phyloP scores from a whole-genome alignment of 2,329 filamentous ascomycete genomes.

The Monosporascus sp. region DNA sequence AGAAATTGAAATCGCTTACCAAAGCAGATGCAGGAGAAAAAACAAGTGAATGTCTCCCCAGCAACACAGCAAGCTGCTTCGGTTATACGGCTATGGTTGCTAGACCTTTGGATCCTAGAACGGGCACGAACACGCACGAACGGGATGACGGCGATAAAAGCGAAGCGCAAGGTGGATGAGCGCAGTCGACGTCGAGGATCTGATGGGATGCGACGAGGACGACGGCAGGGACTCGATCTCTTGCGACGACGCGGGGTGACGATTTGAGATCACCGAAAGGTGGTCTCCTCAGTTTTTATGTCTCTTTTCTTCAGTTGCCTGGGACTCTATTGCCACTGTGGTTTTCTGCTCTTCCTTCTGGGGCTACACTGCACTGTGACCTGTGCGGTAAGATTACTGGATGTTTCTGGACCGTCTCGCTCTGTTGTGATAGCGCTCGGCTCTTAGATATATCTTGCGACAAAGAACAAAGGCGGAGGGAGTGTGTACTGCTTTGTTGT shows the following conservation, averaged over 20 bases:
- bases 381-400: slow-evolving; percentile 23
- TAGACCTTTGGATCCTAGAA: slow-evolving; percentile 26
- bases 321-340: slow-evolving; percentile 11
- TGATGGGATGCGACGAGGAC: slow-evolving; percentile 23
- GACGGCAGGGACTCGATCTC: slow-evolving; percentile 22
- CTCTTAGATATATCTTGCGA: neutral
- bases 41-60: slow-evolving; percentile 99
- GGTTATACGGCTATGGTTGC: slow-evolving; percentile 20
- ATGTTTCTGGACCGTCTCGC: slow-evolving; percentile 10
- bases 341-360: slow-evolving; percentile 7
- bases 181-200: slow-evolving; percentile 25
- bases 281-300: slow-evolving; percentile 12
- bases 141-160: slow-evolving; percentile 16
- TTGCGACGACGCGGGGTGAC: slow-evolving; percentile 18
- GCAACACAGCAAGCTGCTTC: slow-evolving; percentile 29
- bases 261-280: slow-evolving; percentile 10
- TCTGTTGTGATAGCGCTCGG: slow-evolving; percentile 8
- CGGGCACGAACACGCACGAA: slow-evolving; percentile 20
- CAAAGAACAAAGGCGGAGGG: slow-evolving; percentile 3
- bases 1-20: slow-evolving; percentile 42
- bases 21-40: slow-evolving; percentile 77
- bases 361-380: slow-evolving; percentile 29
- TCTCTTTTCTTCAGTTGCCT: slow-evolving; percentile 23
- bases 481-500: slow-evolving; percentile 5
- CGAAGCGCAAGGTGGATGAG: slow-evolving; percentile 25